Evolutionary conservation across 208 protist genomes (phyloP).

Genomic region (Vickermania spadyakhi): DNA sequence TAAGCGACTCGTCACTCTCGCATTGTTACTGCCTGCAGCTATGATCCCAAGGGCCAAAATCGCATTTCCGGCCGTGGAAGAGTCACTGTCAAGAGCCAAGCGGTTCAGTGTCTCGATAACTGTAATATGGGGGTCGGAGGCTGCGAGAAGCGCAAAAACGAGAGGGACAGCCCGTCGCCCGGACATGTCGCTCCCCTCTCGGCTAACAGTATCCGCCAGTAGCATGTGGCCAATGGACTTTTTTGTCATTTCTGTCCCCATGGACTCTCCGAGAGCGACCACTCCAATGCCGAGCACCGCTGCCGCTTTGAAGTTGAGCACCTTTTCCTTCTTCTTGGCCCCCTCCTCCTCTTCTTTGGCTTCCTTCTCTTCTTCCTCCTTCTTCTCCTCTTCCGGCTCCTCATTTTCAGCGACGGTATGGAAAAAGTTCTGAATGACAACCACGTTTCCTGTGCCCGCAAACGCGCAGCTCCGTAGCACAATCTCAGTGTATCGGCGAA

Average conservation of each 20-base stretch:
- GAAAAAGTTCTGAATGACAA: slow-evolving; percentile 96
- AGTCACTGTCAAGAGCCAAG: slow-evolving; percentile 96
- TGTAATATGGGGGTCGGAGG: slow-evolving; percentile 92
- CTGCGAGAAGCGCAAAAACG: slow-evolving; percentile 94
- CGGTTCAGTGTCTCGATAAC: slow-evolving; percentile 98
- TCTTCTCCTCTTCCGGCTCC: slow-evolving; percentile 55
- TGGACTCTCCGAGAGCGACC: slow-evolving; percentile 96
- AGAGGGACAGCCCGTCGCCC: slow-evolving; percentile 96
- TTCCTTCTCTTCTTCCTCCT: slow-evolving; percentile 42
- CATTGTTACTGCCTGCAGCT: slow-evolving; percentile 97
- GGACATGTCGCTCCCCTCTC: slow-evolving; percentile 57
- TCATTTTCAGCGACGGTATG: slow-evolving; percentile 91
- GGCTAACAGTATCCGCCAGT: slow-evolving; percentile 81
- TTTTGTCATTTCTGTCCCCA: slow-evolving; percentile 97
- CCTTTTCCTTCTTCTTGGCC: slow-evolving; percentile 16
- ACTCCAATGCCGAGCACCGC: slow-evolving; percentile 97
- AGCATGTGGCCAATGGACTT: slow-evolving; percentile 96
- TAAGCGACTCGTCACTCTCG: slow-evolving; percentile 92
- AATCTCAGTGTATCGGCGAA: slow-evolving; percentile 87
- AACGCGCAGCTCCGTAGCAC: slow-evolving; percentile 97
- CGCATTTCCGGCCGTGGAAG: slow-evolving; percentile 90
- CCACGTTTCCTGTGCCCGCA: slow-evolving; percentile 97
- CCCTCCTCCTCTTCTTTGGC: slow-evolving; percentile 23
- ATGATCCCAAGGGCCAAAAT: slow-evolving; percentile 97
- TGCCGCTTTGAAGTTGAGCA: slow-evolving; percentile 87